These are phyloP conservation scores for Leersia perrieri DNA, from an alignment of 176 grass and related monocot genomes.

Conservation along the genomic window DNA sequence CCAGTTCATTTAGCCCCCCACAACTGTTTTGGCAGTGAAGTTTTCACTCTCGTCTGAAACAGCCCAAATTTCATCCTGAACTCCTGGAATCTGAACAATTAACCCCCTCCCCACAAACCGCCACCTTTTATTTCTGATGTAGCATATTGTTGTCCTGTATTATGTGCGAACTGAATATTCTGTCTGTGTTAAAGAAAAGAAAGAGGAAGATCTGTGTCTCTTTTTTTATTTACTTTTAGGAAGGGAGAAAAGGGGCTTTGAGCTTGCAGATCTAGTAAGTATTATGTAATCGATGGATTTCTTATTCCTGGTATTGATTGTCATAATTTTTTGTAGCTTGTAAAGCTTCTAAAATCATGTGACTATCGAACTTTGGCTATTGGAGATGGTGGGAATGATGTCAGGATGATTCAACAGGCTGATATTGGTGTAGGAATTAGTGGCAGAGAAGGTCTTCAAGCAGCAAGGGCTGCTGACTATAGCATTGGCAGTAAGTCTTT, in stretches of 20 bases:
- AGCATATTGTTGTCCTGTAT: not conserved
- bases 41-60: not conserved
- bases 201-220: not conserved
- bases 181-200: not conserved
- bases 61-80: not conserved
- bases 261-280: not conserved
- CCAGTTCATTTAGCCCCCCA: not conserved
- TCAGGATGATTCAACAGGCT: slow-evolving; percentile 97
- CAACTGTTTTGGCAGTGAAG: not conserved
- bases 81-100: not conserved
- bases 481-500: slow-evolving; percentile 87
- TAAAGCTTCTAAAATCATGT: slow-evolving; percentile 90
- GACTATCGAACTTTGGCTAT: slow-evolving; percentile 98
- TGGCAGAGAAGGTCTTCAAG: slow-evolving; percentile 96
- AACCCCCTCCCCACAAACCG: not conserved
- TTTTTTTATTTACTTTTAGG: slow-evolving; percentile 11
- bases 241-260: not conserved
- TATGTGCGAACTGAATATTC: not conserved
- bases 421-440: slow-evolving; percentile 98
- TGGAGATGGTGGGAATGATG: slow-evolving; percentile 98
- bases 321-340: slow-evolving; percentile 54
- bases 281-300: slow-evolving; percentile 5
- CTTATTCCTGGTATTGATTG: slow-evolving; percentile 16
- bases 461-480: slow-evolving; percentile 97
- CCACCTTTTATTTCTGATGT: not conserved